These are phyloP conservation scores for Dothistroma pini DNA, from an alignment of 2,329 filamentous ascomycete genomes.

Conservation along the genomic window DNA sequence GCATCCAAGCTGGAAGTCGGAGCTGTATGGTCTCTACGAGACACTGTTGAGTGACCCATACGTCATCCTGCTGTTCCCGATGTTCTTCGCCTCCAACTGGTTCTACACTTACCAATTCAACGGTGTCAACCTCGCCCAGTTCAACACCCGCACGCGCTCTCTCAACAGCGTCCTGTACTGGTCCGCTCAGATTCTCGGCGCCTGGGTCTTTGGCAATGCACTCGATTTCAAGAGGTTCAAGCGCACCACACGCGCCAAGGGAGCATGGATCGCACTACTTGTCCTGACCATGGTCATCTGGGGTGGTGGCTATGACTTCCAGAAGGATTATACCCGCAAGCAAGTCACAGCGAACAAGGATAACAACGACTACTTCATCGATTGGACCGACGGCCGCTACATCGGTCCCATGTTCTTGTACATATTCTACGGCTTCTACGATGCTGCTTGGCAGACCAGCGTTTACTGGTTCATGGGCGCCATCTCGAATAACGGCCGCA, in stretches of 20 bases:
- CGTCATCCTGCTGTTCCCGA: slow-evolving; percentile 72
- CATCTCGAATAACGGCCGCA: slow-evolving; percentile 86
- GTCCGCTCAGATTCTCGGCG: slow-evolving; percentile 72
- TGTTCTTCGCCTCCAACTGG: slow-evolving; percentile 77
- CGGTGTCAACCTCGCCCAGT: slow-evolving; percentile 64
- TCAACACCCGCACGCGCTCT: slow-evolving; percentile 70
- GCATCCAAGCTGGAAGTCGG: slow-evolving; percentile 80
- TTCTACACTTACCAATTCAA: slow-evolving; percentile 81
- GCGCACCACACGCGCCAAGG: slow-evolving; percentile 65
- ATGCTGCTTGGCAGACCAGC: slow-evolving; percentile 84
- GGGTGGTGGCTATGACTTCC: slow-evolving; percentile 79
- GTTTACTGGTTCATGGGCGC: slow-evolving; percentile 97
- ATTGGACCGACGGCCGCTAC: slow-evolving; percentile 67
- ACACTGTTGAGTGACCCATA: slow-evolving; percentile 68
- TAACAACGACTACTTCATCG: slow-evolving; percentile 41
- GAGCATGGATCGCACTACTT: slow-evolving; percentile 59
- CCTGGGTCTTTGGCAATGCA: slow-evolving; percentile 66
- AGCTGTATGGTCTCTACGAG: slow-evolving; percentile 71
- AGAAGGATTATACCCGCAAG: slow-evolving; percentile 55
- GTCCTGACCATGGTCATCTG: slow-evolving; percentile 71
- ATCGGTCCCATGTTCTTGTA: slow-evolving; percentile 81
- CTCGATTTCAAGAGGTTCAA: slow-evolving; percentile 60
- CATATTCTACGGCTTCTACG: slow-evolving; percentile 86
- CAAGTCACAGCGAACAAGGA: slow-evolving; percentile 11
- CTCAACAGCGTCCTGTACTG: slow-evolving; percentile 76